Conservation (phyloP, 2,329 filamentous ascomycete genomes). For the Nemania serpens region DNA sequence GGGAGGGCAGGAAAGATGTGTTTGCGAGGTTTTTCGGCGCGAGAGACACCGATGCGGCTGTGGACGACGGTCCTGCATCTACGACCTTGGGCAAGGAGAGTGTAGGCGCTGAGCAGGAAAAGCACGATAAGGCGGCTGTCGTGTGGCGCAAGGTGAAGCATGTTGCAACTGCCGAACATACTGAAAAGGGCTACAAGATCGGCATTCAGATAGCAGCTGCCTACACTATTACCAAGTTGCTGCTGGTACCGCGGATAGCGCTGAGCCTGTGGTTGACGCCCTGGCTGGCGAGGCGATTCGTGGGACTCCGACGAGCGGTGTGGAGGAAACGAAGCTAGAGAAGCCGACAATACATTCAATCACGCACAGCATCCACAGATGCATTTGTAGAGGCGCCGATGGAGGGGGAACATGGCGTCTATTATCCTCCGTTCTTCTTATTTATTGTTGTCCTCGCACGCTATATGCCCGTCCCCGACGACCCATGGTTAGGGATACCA, state of each 20-base stretch:
- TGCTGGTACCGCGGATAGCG: conserved; percentile 77
- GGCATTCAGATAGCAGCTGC: conserved; percentile 78
- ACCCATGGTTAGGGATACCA: background rate
- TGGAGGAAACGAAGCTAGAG: conserved; percentile 30
- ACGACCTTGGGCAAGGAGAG: conserved; percentile 40
- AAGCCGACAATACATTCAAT: background rate
- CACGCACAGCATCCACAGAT: conserved; percentile 3
- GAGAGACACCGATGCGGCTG: conserved; percentile 43
- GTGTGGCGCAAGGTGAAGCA: conserved; percentile 35
- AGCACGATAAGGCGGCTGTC: conserved; percentile 20
- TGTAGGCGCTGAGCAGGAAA: conserved; percentile 12
- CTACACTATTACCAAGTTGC: conserved; percentile 85
- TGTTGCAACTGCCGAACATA: conserved; percentile 37
- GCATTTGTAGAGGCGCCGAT: background rate
- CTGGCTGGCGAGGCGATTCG: conserved; percentile 78
- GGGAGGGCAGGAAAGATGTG: conserved; percentile 24
- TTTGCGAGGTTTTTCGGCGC: conserved; percentile 1
- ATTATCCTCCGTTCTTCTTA: conserved; percentile 27
- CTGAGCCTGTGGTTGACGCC: conserved; percentile 87
- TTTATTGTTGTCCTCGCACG: conserved; percentile 27
- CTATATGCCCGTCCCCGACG: conserved; percentile 8
- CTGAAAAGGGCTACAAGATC: conserved; percentile 53
- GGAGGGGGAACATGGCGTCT: conserved; percentile 24
- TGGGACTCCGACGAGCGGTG: conserved; percentile 44
- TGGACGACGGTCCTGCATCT: conserved; percentile 4